Evolutionary conservation across 2,329 filamentous ascomycete genomes (phyloP), one percentile per base, ranked within the genome.

Genomic region (Alternaria ethzedia): DNA sequence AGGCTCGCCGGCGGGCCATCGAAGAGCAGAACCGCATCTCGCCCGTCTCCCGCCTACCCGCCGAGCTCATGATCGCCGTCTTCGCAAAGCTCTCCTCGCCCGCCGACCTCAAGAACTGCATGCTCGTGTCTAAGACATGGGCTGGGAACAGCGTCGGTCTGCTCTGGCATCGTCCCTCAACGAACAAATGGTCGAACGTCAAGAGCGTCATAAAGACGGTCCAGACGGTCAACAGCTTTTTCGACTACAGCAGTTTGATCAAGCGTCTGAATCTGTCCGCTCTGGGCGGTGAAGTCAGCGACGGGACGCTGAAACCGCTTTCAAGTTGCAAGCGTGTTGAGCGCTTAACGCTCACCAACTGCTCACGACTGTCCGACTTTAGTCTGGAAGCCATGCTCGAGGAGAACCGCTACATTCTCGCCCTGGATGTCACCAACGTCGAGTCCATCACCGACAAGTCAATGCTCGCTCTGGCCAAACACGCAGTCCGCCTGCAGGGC

Each of bases 61-160:
- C 94, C 79, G 96, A 99, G 84, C 91, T 99, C 65, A 89, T 98
- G 77, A 97, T 99, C 75, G 88, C 90, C 80, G 91, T 98, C 75
- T 97, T 99, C 81, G 86, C 92, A 36, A 96, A 94, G 80, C 87
- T 99, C 61, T 90, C 86, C 73, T 88, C 87, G 12, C 87, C 94
- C 3, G 83, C 85, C 47, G 95, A 99, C 75, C 86, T 97, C 71
- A 87, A 93, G 70, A 90, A 90, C 80, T 96, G 92, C 81, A 94
- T 98, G 92, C 85, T 96, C 68, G 94, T 97, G n/a, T 97, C 91
- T 75, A 94, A 94, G 80, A 89, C 91, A 66, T 99, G 96, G 96
- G 92, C 96, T 26, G 86, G 91, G 67, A 97, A 97, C 77, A 91
- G 92, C 55, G 96, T 98, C 70, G 95, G 96, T 67, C 87, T 97